Evolutionary conservation across 2,329 filamentous ascomycete genomes (phyloP), one percentile per base, ranked within the genome.

Genomic region (Scedosporium minutisporum): DNA sequence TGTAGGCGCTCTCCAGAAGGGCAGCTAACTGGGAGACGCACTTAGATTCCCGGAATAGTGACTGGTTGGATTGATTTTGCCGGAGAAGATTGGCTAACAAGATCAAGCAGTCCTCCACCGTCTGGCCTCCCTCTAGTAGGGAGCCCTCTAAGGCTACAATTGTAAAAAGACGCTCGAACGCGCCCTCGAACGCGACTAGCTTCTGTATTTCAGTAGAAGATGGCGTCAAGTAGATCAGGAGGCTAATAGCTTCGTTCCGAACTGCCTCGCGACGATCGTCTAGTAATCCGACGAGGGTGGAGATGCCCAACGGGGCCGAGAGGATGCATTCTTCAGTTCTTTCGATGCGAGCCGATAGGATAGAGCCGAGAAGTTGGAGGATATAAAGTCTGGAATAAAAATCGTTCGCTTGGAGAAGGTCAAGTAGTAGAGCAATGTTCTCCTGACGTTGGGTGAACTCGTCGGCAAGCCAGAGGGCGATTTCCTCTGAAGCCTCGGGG

Each of bases 391-490:
- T 88, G 23, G 91, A 90, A 75, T 96, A 96, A 70, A 96, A 96
- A 69, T 97, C 93, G 67, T 81, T 82, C 14, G 88, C 86, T 67
- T 97, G 93, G 67, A 99, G 82, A 63, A 99, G 89, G 71, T 95
- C 89, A 65, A 99, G 84, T 25, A 99, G 83, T 16, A 95, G 80
- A 1, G 91, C 93, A 65, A 97, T 93, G 74, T 99, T 97, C 76
- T 97, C 93, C 84, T 97, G 93, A 66, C 91, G 87, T 80, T 96
- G 93, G 41, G 95, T 97, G 73, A 99, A 99, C 75, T 97, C 93
- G 76, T 99, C 95, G 62, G 95, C 95, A 64, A 99, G 82, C 92
- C 95, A 99, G 29, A 97, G 80, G 18, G 89, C 89, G 69, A 99
- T 96, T 75, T 99, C 95, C 67, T 97, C 93, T 14, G 93, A 96